Evolutionary conservation across 2,329 filamentous ascomycete species (phyloP).

Genomic region (Sarocladium strictum): DNA sequence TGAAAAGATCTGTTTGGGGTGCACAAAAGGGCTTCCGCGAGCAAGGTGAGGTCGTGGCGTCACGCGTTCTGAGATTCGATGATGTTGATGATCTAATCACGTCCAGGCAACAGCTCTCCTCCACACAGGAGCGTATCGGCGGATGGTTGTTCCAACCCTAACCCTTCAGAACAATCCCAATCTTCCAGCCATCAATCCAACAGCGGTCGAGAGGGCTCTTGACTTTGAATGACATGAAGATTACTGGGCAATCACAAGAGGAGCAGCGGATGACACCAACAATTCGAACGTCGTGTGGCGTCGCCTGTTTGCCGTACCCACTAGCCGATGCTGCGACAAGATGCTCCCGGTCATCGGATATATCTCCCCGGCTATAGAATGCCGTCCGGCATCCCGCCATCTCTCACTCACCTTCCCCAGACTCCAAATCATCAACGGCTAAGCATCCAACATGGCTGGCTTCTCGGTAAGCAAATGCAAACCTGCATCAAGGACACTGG

Average conservation of each 20-base stretch:
- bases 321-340: too few relatives aligned
- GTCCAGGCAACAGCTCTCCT: neutral
- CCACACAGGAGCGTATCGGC: too few relatives aligned
- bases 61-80: neutral
- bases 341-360: neutral
- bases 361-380: neutral
- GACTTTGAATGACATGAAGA: too few relatives aligned
- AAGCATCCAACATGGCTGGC: neutral
- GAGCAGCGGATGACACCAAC: too few relatives aligned
- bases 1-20: neutral
- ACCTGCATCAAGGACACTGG: too few relatives aligned
- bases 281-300: too few relatives aligned
- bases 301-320: too few relatives aligned
- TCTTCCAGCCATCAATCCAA: too few relatives aligned
- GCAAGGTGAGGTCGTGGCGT: neutral
- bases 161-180: too few relatives aligned
- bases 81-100: neutral
- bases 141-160: neutral
- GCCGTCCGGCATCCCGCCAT: neutral
- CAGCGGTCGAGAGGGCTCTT: too few relatives aligned
- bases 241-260: too few relatives aligned
- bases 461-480: constrained; percentile 10
- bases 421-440: neutral
- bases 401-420: neutral
- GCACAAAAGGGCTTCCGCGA: too few relatives aligned